Conservation (phyloP, 163 green algal species). For the Coccomyxa subellipsoidea region DNA sequence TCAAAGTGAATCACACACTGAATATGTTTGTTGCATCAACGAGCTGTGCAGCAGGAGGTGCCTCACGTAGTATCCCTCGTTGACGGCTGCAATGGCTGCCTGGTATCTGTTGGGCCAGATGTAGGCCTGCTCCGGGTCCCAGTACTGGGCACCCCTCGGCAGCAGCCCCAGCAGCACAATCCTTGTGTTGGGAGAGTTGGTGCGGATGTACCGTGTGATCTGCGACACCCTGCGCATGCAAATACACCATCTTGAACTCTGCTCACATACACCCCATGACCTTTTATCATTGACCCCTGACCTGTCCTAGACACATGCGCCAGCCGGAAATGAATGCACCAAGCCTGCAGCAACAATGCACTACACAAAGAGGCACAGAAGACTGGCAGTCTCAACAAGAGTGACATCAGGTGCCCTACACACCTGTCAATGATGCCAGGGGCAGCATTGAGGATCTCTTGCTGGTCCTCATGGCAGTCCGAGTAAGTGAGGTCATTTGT, state of each 20-base stretch:
- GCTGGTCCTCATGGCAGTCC: background rate
- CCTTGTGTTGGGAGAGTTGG: conserved; percentile 20
- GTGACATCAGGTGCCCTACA: too few species aligned
- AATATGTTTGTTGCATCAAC: background rate
- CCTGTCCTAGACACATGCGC: too few species aligned
- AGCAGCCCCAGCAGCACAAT: conserved; percentile 39
- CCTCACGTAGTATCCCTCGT: conserved; percentile 6
- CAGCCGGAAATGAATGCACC: background rate
- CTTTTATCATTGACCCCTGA: too few species aligned
- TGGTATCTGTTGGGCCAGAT: conserved; percentile 11
- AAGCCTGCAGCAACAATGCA: background rate
- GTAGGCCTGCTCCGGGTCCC: background rate
- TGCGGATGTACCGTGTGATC: background rate
- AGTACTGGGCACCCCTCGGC: conserved; percentile 24
- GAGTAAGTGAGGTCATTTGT: conserved; percentile 23
- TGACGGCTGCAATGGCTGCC: background rate
- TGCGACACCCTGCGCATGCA: background rate
- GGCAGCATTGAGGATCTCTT: background rate
- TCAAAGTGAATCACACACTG: too few species aligned
- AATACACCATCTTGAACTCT: background rate
- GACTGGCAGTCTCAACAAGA: background rate
- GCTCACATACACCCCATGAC: too few species aligned
- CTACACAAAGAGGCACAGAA: background rate
- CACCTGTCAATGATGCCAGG: background rate
- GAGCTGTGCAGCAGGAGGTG: background rate